A percentile compares a stretch with the other conserved stretches of the same genome.
phyloP scores from a whole-genome alignment of 83 land plant genomes.

The Picea engelmannii region DNA sequence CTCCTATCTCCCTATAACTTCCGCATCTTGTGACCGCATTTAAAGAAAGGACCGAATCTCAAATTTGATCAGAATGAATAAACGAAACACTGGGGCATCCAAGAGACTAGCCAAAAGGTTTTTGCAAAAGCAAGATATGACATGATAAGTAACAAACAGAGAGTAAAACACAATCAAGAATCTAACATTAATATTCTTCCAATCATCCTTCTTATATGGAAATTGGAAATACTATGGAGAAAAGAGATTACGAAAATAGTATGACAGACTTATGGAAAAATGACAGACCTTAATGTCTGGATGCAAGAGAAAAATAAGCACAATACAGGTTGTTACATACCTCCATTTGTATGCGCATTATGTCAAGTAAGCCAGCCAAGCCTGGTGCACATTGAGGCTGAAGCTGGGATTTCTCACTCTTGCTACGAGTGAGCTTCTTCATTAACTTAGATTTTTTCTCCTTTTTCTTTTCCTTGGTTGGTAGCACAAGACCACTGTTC shows the following conservation, averaged over 20 bases:
- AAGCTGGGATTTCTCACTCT: slow-evolving; percentile 44
- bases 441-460: slow-evolving; percentile 77
- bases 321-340: slow-evolving; percentile 22
- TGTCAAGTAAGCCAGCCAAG: slow-evolving; percentile 81
- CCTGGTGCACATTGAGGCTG: slow-evolving; percentile 70
- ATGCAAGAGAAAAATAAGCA: background rate
- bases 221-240: background rate
- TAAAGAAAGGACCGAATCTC: too few relatives aligned
- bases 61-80: too few relatives aligned
- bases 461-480: slow-evolving; percentile 89
- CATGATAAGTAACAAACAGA: background rate
- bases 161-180: background rate
- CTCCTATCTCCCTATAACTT: too few relatives aligned
- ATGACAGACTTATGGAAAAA: background rate
- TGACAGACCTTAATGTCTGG: background rate
- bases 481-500: slow-evolving; percentile 85
- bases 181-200: background rate
- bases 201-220: background rate
- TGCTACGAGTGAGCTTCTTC: slow-evolving; percentile 79
- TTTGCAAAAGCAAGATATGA: background rate
- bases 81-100: too few relatives aligned
- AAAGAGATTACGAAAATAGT: background rate
- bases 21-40: too few relatives aligned
- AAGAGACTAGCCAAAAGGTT: too few relatives aligned
- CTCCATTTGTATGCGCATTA: slow-evolving; percentile 94